Conservation (phyloP, 768 basidiomycete genomes). For the Amanita pallidorosea region DNA sequence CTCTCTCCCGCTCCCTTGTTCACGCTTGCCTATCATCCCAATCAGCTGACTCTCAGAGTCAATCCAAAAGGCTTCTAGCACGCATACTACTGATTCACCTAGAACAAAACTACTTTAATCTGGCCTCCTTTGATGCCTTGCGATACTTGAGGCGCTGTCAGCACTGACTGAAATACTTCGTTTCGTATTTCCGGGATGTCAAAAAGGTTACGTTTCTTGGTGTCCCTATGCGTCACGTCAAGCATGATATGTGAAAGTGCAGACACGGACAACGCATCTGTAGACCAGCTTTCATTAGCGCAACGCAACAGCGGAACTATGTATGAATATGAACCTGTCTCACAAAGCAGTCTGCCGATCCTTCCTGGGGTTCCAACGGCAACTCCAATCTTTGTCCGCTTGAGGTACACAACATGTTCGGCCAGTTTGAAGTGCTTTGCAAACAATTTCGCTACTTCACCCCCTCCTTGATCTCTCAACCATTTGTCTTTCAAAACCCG, state of each 20-base stretch:
- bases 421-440: conserved; percentile 89
- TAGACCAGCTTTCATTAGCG: conserved; percentile 4
- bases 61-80: conserved; percentile 88
- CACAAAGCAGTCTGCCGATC: conserved; percentile 74
- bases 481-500: conserved; percentile 59
- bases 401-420: conserved; percentile 78
- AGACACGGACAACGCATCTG: conserved; percentile 63
- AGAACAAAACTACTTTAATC: conserved; percentile 76
- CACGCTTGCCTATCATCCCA: neutral
- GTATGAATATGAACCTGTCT: conserved; percentile 38
- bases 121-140: conserved; percentile 61
- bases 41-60: conserved; percentile 70
- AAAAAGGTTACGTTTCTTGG: conserved; percentile 64
- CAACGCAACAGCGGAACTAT: neutral
- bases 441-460: conserved; percentile 91
- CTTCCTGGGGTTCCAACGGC: conserved; percentile 92
- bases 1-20: neutral
- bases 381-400: conserved; percentile 74
- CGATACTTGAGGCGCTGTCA: conserved; percentile 51
- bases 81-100: conserved; percentile 15
- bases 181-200: conserved; percentile 81
- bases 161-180: conserved; percentile 66
- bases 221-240: conserved; percentile 62
- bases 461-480: conserved; percentile 72
- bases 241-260: conserved; percentile 80